These are phyloP conservation scores for Paramecium octaurelia DNA, from an alignment of 73 alveolate genomes.

Conservation along the genomic window DNA sequence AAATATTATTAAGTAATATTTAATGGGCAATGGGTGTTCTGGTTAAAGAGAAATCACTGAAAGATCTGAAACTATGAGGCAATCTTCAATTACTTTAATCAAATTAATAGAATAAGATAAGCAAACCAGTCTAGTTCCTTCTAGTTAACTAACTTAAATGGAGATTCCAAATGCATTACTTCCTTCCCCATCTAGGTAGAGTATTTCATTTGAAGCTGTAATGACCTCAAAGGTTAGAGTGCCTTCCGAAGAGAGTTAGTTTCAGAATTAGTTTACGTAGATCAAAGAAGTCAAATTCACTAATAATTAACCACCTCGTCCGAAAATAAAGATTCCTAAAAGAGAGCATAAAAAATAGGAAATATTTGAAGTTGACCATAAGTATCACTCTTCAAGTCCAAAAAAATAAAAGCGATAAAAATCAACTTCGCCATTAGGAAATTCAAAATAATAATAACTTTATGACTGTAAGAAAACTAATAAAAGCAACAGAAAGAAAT, in stretches of 20 bases:
- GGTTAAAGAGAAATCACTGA: neutral
- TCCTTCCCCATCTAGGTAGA: neutral
- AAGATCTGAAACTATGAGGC: neutral
- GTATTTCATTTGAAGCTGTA: neutral
- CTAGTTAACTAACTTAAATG: neutral
- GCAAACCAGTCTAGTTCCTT: neutral
- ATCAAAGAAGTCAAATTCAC: neutral
- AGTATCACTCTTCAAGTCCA: neutral
- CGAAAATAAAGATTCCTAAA: neutral
- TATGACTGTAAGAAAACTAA: neutral
- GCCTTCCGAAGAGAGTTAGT: neutral
- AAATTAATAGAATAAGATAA: neutral
- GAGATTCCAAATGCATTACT: neutral
- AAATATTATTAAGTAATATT: neutral
- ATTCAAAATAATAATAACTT: neutral
- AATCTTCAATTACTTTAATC: neutral
- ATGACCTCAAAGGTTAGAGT: neutral
- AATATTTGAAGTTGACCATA: neutral
- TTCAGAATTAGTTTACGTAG: neutral
- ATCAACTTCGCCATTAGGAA: neutral
- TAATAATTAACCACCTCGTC: neutral
- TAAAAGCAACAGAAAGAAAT: neutral
- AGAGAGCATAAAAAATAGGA: neutral
- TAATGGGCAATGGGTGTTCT: neutral
- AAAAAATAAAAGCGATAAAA: neutral